These are phyloP conservation scores for Cryptosporidium tyzzeri DNA, from an alignment of 169 alveolate genomes.

Conservation along the genomic window DNA sequence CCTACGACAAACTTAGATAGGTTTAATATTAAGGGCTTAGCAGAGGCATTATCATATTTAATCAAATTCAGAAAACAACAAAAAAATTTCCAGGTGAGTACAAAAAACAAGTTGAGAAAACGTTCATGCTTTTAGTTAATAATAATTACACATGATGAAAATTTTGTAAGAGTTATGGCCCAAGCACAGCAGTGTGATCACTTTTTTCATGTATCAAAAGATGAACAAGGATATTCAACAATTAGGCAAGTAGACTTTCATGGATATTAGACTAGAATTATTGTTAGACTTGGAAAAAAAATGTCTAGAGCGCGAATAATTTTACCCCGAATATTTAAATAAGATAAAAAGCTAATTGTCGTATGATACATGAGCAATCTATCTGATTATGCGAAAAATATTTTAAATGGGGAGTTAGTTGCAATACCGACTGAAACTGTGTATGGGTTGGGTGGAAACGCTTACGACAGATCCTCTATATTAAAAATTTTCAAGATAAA, in stretches of 20 bases:
- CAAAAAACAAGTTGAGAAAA: not conserved
- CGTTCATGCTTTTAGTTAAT: slow-evolving; percentile 87
- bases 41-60: slow-evolving; percentile 77
- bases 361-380: slow-evolving; percentile 16
- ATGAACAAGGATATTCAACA: slow-evolving; percentile 63
- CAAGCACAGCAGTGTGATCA: slow-evolving; percentile 71
- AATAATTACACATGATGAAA: slow-evolving; percentile 98
- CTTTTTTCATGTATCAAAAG: slow-evolving; percentile 56
- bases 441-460: slow-evolving; percentile 97
- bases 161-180: slow-evolving; percentile 91
- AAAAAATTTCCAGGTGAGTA: slow-evolving; percentile 77
- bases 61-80: slow-evolving; percentile 86
- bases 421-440: slow-evolving; percentile 98
- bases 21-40: slow-evolving; percentile 92
- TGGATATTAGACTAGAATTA: not conserved
- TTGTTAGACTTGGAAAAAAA: not conserved
- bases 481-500: slow-evolving; percentile 89
- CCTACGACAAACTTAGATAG: slow-evolving; percentile 99
- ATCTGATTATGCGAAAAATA: slow-evolving; percentile 41
- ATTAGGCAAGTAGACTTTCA: slow-evolving; percentile 67
- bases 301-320: slow-evolving; percentile 4
- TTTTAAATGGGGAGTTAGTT: slow-evolving; percentile 87
- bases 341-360: not conserved
- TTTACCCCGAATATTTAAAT: not conserved
- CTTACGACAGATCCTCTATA: slow-evolving; percentile 89